phyloP scores from a whole-genome alignment of 2,329 filamentous ascomycete species.

The Exophiala calicioides region DNA sequence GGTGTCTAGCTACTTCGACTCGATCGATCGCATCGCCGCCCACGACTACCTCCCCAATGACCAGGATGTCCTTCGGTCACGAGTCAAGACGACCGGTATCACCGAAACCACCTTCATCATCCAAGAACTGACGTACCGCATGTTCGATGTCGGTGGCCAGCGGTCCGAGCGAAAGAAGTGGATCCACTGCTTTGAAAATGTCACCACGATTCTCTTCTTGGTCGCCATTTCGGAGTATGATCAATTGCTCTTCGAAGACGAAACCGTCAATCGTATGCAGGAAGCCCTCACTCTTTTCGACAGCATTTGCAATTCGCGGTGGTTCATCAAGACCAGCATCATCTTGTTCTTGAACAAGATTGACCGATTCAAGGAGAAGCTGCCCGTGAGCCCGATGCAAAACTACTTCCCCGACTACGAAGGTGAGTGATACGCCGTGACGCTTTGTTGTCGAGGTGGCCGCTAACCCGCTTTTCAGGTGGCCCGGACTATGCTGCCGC shows the following conservation, averaged over 20 bases:
- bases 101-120: slow-evolving; percentile 96
- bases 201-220: slow-evolving; percentile 93
- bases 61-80: slow-evolving; percentile 90
- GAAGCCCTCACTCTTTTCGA: slow-evolving; percentile 71
- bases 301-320: slow-evolving; percentile 70
- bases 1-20: slow-evolving; percentile 83
- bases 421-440: slow-evolving; percentile 41
- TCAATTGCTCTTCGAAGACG: slow-evolving; percentile 91
- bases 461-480: slow-evolving; percentile 55
- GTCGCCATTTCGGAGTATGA: slow-evolving; percentile 98
- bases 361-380: slow-evolving; percentile 73
- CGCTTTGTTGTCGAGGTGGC: no score
- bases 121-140: slow-evolving; percentile 88
- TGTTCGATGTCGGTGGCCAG: slow-evolving; percentile 97
- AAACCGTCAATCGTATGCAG: slow-evolving; percentile 82
- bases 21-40: slow-evolving; percentile 84
- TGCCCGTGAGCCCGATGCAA: slow-evolving; percentile 72
- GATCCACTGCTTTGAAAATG: slow-evolving; percentile 99
- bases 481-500: slow-evolving; percentile 93
- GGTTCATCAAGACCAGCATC: slow-evolving; percentile 72
- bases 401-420: slow-evolving; percentile 79
- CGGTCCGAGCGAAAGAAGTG: slow-evolving; percentile 98
- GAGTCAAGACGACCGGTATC: slow-evolving; percentile 97
- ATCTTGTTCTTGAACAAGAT: slow-evolving; percentile 76
- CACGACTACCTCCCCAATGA: slow-evolving; percentile 94